phyloP scores from a whole-genome alignment of 2,329 filamentous ascomycete species.

The Aspergillus chevalieri region DNA sequence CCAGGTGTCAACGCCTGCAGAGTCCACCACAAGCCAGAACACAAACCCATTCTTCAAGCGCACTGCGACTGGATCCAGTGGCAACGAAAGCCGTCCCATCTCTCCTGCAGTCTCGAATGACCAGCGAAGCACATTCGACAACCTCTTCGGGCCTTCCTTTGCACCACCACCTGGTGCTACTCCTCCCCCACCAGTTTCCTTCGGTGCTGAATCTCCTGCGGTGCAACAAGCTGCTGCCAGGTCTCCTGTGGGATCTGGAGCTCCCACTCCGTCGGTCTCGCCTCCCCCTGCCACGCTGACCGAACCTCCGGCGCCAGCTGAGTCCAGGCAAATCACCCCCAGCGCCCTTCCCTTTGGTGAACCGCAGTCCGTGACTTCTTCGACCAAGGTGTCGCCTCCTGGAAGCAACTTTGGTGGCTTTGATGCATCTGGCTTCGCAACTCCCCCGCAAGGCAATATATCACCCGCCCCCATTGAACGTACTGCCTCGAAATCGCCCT shows the following conservation, averaged over 20 bases:
- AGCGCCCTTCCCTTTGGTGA: conserved; percentile 66
- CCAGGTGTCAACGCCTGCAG: conserved; percentile 58
- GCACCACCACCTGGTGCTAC: conserved; percentile 39
- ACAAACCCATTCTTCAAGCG: conserved; percentile 94
- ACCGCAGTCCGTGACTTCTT: conserved; percentile 66
- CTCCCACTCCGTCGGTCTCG: conserved; percentile 58
- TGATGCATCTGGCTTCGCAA: conserved; percentile 43
- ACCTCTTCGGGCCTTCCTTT: conserved; percentile 72
- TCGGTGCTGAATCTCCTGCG: conserved; percentile 48
- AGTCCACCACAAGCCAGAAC: conserved; percentile 57
- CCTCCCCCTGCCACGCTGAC: conserved; percentile 44
- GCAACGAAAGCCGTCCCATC: conserved; percentile 37
- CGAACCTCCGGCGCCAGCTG: conserved; percentile 56
- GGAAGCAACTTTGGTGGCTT: conserved; percentile 55
- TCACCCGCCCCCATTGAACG: conserved; percentile 11
- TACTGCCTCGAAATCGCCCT: conserved; percentile 23
- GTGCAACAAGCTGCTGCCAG: conserved; percentile 34
- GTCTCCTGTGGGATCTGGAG: conserved; percentile 43
- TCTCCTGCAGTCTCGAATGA: conserved; percentile 39
- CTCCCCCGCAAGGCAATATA: conserved; percentile 34
- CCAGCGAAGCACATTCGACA: conserved; percentile 70
- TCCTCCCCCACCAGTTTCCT: conserved; percentile 53
- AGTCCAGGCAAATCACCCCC: conserved; percentile 71
- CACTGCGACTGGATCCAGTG: conserved; percentile 42
- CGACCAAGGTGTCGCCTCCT: conserved; percentile 70